Evolutionary conservation across 2,329 filamentous ascomycete genomes (phyloP).

Genomic region (Aureobasidium vineae): DNA sequence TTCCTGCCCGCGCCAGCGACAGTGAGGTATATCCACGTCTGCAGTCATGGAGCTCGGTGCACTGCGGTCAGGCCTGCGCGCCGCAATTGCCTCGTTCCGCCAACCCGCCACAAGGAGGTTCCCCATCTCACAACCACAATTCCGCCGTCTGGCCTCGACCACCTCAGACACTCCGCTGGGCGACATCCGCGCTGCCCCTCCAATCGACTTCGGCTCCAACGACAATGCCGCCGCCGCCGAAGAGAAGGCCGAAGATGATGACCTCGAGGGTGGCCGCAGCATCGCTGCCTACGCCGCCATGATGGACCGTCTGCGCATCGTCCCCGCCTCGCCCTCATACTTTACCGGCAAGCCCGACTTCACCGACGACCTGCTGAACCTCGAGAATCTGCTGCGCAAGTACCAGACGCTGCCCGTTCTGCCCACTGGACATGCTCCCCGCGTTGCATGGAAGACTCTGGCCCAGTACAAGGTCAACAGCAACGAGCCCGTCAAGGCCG

Average conservation of each 20-base stretch:
- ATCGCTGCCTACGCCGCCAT: constrained; percentile 29
- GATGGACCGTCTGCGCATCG: constrained; percentile 58
- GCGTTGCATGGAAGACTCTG: constrained; percentile 76
- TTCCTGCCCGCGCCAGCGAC: constrained; percentile 7
- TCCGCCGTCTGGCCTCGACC: constrained; percentile 35
- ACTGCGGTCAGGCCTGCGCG: constrained; percentile 35
- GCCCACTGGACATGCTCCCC: constrained; percentile 63
- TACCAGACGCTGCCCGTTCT: constrained; percentile 72
- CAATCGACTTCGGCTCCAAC: constrained; percentile 30
- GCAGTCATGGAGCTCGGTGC: constrained; percentile 35
- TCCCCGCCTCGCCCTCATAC: constrained; percentile 89
- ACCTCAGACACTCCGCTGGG: constrained; percentile 27
- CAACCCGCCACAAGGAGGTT: constrained; percentile 30
- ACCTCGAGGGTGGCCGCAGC: constrained; percentile 15
- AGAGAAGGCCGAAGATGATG: constrained; percentile 27
- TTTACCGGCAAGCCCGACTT: constrained; percentile 84
- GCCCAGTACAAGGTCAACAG: constrained; percentile 69
- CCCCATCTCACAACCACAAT: constrained; percentile 29
- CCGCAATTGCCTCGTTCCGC: constrained; percentile 34
- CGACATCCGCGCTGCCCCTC: constrained; percentile 34
- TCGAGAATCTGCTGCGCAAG: constrained; percentile 69
- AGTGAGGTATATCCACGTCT: not conserved
- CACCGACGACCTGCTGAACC: constrained; percentile 75
- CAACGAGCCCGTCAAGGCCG: constrained; percentile 69
- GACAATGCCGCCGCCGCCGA: constrained; percentile 25